phyloP scores from a whole-genome alignment of 1,139 yeast species.

The Arxiozyma slooffiae region DNA sequence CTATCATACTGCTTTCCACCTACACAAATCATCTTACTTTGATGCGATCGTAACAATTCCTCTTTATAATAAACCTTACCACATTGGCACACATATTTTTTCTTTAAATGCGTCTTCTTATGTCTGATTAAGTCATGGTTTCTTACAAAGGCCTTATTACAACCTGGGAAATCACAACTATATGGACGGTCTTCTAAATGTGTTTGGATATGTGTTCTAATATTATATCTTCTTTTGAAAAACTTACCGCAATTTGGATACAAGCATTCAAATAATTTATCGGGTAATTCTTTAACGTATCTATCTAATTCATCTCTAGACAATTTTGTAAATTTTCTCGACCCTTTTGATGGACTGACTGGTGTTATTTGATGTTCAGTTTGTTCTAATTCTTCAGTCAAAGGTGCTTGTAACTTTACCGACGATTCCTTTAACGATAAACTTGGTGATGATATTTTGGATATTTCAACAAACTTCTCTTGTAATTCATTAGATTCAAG shows the following conservation, averaged over 20 bases:
- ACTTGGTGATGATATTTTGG: not conserved
- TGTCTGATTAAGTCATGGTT: slow-evolving; percentile 93
- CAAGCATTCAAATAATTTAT: slow-evolving; percentile 59
- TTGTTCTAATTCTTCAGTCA: not conserved
- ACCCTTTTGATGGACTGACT: slow-evolving; percentile 27
- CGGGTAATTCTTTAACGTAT: slow-evolving; percentile 53
- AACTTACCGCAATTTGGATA: slow-evolving; percentile 73
- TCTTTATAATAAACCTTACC: slow-evolving; percentile 86
- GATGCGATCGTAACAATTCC: slow-evolving; percentile 80
- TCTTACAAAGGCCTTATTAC: slow-evolving; percentile 63
- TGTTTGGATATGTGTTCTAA: slow-evolving; percentile 94
- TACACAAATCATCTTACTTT: slow-evolving; percentile 64
- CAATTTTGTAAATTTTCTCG: slow-evolving; percentile 49
- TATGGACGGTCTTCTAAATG: slow-evolving; percentile 92
- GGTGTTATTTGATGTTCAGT: not conserved
- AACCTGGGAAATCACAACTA: slow-evolving; percentile 50
- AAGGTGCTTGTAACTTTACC: not conserved
- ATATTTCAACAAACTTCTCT: not conserved
- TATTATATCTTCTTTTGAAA: slow-evolving; percentile 83
- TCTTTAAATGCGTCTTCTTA: slow-evolving; percentile 74
- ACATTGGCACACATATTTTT: slow-evolving; percentile 72
- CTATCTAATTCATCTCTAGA: slow-evolving; percentile 88
- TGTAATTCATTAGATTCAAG: not conserved
- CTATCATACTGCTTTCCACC: slow-evolving; percentile 49
- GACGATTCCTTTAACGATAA: not conserved